Evolutionary conservation across 768 basidiomycete species (phyloP), one percentile per base, ranked within the genome.

Genomic region (Neoboletus magnificus): DNA sequence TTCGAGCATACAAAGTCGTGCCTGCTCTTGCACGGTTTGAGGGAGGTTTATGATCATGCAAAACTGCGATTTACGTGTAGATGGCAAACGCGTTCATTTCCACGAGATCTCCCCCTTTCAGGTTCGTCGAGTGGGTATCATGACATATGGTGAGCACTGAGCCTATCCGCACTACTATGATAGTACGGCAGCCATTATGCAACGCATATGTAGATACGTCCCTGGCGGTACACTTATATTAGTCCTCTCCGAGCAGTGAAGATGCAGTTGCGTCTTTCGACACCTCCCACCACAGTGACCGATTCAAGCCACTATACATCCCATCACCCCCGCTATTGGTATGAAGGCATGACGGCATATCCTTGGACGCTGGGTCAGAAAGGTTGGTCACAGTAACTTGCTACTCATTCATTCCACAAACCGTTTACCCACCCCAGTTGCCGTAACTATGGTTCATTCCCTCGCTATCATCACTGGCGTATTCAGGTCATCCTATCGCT

Each of bases 401-500:
- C 23, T 32, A 18, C 11, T 15, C 20, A 12, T 25, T 36, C 20
- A 9, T 33, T 30, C 33, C 37, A n/a, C n/a, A 52, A 20, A 36
- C 13, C 23, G 10, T 29, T 29, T 23, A 11, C n/a, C 11, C 25
- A 16, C 5, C 15, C 15, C 27, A 50, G 56, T 18, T 8, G 22
- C 20, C 12, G 54, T 49, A 8, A 36, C 42, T 25, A n/a, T 11
- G 13, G 27, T 51, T 40, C 35, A 58, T 30, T 8, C 22, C 8
- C 3, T 58, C 16, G 48, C 54, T 20, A 37, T 57, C 16, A 15
- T 35, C 35, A 56, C 41, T 18, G 20, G 40, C 0, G 15, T 33
- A n/a, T 56, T 43, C 22, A 57, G 54, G 56, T 18, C 35, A 25
- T 36, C 12, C 27, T 56, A 55, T 37, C 45, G 46, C 16, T 56